A percentile compares a stretch with the other conserved stretches of the same genome.
Evolutionary conservation across 495 filamentous ascomycete species (phyloP).

Genomic region (Penicillium psychrofluorescens): DNA sequence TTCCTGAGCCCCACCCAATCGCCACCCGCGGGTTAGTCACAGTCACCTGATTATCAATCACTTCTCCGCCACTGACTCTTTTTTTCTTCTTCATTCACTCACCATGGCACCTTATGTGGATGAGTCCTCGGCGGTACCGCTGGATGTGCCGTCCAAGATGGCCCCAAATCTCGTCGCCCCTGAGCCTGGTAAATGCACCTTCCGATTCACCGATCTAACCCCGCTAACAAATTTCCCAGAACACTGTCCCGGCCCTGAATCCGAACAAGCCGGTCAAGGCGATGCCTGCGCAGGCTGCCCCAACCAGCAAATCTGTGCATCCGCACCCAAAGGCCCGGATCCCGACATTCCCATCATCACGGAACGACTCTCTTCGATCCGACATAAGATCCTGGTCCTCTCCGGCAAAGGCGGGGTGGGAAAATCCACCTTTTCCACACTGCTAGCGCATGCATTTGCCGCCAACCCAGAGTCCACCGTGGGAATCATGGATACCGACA

Average conservation of each 20-base stretch:
- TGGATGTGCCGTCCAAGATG: slow-evolving; percentile 60
- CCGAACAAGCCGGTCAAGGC: slow-evolving; percentile 71
- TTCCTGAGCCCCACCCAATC: slow-evolving; percentile 27
- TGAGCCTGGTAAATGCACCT: slow-evolving; percentile 57
- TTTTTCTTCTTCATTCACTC: slow-evolving; percentile 7
- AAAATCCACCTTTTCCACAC: slow-evolving; percentile 83
- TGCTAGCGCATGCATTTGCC: slow-evolving; percentile 84
- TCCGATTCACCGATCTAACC: no score
- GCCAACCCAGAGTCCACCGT: slow-evolving; percentile 65
- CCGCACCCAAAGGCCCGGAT: slow-evolving; percentile 91
- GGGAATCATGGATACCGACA: slow-evolving; percentile 95
- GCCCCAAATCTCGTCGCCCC: slow-evolving; percentile 82
- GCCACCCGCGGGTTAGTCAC: slow-evolving; percentile 30
- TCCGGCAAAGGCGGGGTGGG: slow-evolving; percentile 96
- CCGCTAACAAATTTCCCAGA: slow-evolving; percentile 32
- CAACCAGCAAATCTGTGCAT: slow-evolving; percentile 91
- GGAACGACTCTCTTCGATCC: slow-evolving; percentile 68
- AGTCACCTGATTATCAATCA: slow-evolving; percentile 33
- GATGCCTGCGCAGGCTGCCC: slow-evolving; percentile 91
- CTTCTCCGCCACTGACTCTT: slow-evolving; percentile 17
- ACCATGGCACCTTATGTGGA: slow-evolving; percentile 66
- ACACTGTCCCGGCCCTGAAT: slow-evolving; percentile 94
- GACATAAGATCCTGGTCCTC: slow-evolving; percentile 86
- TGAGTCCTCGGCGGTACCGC: slow-evolving; percentile 55
- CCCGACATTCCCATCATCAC: slow-evolving; percentile 87